Base-by-base conservation (phyloP, 805 yeast genomes). In the Starmerella riodocensis region DNA sequence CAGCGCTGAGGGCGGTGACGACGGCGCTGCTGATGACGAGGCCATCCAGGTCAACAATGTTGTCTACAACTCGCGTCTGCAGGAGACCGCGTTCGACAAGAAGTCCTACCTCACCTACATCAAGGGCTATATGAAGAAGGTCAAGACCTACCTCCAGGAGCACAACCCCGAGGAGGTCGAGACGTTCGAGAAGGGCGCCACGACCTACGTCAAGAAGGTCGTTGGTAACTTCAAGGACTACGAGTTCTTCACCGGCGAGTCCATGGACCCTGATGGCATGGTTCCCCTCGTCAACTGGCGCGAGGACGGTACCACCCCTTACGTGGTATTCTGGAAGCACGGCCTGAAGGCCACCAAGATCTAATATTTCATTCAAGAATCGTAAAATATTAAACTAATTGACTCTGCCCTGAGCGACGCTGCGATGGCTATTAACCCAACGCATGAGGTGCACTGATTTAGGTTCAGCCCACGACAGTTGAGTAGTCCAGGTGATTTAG, bases 191-290 rank as follows among this genome's bases (percentile, higher is more conserved):
- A 88, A 91, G 75, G 97, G 97, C 66, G 98, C 98, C 57, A 73
- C 77, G 56, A 68, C 82, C 57, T 91, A 86, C 76, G 93, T 82
- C 69, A 91, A 91, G 83, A 91, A 91, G 76, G 79, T 91, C 54
- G 66, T 91, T 59, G 80, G 77, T 60, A 79, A 86, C 67, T 91
- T 91, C 91, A 80, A 79, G 64, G 98, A 91, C 77, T 91, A 93
- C 93, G 98, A 91, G 64, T 91, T 91, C 76, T 91, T 69, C 86
- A 88, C 95, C 56, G 97, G 98, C 74, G 97, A 88, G 74, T 81
- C 94, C 63, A 91, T 91, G 98, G 96, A 91, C 77, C 98, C 98
- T 66, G 98, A 91, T 69, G 98, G 79, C 56, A 91, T 91, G 98
- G 70, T 91, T 62, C 84, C 85, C 56, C 76, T 91, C 66, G 81